Base-by-base conservation (phyloP, 768 basidiomycete species). In the Imleria badia region DNA sequence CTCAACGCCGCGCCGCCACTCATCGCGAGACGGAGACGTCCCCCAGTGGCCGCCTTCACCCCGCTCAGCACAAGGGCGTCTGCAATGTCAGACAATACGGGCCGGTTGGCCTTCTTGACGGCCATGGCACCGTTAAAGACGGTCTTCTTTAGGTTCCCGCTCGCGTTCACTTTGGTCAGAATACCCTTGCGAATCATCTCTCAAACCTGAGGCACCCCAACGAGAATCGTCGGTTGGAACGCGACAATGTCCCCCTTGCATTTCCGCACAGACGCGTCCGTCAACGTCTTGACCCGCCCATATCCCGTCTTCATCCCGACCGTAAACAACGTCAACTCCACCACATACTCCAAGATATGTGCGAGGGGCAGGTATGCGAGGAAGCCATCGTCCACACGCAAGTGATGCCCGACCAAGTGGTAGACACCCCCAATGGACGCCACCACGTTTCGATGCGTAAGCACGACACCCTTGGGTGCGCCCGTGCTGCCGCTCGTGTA, bases 121-220 rank as follows among this genome's bases (percentile, higher is more conserved):
- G 78, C 69, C 64, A 93, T 76, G 3, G 94, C 92, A 38, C 83
- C 82, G 60, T 87, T 81, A 79, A 99, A 99, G 30, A 96, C 67
- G 44, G 70, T 76, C 75, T 86, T 88, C 78, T 82, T 90, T 63
- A 93, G 15, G 1, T 72, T 39, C 10, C 91, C 87, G 2, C 85
- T 74, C 4, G 81, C 65, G 54, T 91, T 82, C 49, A 98, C 86
- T 72, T 94, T 93, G 55, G 78, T 69, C 11, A 94, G 65, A 67
- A 99, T 95, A 31, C 94, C 94, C 76, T 99, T 99, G 55, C 95
- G 86, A 60, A 98, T 98, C 51, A 84, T 87, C 73, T 99, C 96
- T 94, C 94, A 99, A 1, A 98, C 90, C 3, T 94, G 91, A 2
- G 96, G 96, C 2, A 98, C 96, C 48, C 94, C 96, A 48, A 92